A percentile compares a stretch with the other conserved stretches of the same genome.
Evolutionary conservation across 108 stramenopile genomes (phyloP).

Genomic region (Discostella stelligeroides): DNA sequence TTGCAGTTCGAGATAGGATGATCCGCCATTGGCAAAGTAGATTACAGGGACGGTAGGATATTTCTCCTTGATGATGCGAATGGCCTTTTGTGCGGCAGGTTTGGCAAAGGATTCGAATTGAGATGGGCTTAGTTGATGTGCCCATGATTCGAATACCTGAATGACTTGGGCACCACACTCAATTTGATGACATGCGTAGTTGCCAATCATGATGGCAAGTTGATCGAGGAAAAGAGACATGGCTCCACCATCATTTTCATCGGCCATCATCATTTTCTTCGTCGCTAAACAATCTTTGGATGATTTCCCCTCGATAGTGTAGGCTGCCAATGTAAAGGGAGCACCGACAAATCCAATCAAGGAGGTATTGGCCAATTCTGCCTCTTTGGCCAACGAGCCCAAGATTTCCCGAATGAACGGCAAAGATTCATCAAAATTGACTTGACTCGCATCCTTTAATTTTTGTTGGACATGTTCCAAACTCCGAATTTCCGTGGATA

Average conservation of each 20-base stretch:
- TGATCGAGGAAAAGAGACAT: conserved; percentile 86
- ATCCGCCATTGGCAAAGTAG: conserved; percentile 98
- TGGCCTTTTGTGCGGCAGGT: conserved; percentile 87
- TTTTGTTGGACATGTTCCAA: conserved; percentile 62
- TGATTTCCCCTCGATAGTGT: conserved; percentile 95
- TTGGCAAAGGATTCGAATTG: conserved; percentile 90
- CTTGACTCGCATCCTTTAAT: conserved; percentile 43
- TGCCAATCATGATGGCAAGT: conserved; percentile 87
- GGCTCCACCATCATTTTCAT: conserved; percentile 65
- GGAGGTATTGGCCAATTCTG: conserved; percentile 86
- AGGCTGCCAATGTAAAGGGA: conserved; percentile 97
- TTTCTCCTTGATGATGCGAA: conserved; percentile 84
- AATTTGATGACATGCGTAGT: conserved; percentile 95
- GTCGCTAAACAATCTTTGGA: conserved; percentile 82
- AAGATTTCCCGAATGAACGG: conserved; percentile 94
- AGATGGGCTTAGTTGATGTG: conserved; percentile 89
- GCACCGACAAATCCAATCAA: conserved; percentile 98
- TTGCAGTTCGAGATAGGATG: conserved; percentile 90
- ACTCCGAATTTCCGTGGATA: conserved; percentile 69
- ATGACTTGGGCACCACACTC: conserved; percentile 97
- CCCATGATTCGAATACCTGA: conserved; percentile 99
- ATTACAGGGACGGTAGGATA: conserved; percentile 95
- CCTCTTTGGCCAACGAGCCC: conserved; percentile 68
- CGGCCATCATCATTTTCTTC: conserved; percentile 92
- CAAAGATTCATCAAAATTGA: conserved; percentile 83